A percentile compares a stretch with the other conserved stretches of the same genome.
Evolutionary conservation across 345 rosid genomes (phyloP).

Genomic region (Leavenworthia alabamica): DNA sequence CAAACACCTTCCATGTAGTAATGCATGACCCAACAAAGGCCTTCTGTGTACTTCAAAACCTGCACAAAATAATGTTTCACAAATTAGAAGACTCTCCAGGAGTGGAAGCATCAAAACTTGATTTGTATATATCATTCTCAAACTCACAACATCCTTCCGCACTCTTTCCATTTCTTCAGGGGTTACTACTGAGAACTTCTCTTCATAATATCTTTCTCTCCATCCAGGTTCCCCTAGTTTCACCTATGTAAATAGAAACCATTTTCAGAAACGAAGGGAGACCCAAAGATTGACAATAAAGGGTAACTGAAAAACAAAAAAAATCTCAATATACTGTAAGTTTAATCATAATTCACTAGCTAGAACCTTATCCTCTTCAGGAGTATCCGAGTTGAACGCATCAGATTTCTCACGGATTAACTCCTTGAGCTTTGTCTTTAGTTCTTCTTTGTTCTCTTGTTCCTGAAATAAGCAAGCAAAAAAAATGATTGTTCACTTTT

Average conservation of each 20-base stretch:
- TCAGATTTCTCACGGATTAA: conserved; percentile 71
- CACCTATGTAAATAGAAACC: conserved; percentile 39
- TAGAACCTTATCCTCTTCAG: conserved; percentile 82
- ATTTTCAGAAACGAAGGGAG: neutral
- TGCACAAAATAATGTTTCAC: conserved; percentile 29
- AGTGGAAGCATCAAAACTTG: neutral
- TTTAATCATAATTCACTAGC: neutral
- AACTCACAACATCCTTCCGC: conserved; percentile 88
- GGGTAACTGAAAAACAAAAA: neutral
- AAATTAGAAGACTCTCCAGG: neutral
- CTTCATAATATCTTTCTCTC: conserved; percentile 94
- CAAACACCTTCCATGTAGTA: conserved; percentile 98
- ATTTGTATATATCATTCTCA: neutral
- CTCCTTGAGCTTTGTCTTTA: conserved; percentile 70
- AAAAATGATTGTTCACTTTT: neutral
- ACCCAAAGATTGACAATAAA: conserved; percentile 3
- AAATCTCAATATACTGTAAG: neutral
- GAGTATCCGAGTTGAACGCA: conserved; percentile 58
- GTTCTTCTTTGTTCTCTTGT: conserved; percentile 60
- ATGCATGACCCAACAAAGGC: conserved; percentile 98
- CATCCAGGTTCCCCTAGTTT: conserved; percentile 94
- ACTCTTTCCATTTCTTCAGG: conserved; percentile 65
- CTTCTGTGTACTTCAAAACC: conserved; percentile 85
- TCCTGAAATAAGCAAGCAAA: conserved; percentile 32
- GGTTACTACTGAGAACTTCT: conserved; percentile 63